Evolutionary conservation across 2,329 filamentous ascomycete species (phyloP).

Genomic region (Claviceps cyperi): DNA sequence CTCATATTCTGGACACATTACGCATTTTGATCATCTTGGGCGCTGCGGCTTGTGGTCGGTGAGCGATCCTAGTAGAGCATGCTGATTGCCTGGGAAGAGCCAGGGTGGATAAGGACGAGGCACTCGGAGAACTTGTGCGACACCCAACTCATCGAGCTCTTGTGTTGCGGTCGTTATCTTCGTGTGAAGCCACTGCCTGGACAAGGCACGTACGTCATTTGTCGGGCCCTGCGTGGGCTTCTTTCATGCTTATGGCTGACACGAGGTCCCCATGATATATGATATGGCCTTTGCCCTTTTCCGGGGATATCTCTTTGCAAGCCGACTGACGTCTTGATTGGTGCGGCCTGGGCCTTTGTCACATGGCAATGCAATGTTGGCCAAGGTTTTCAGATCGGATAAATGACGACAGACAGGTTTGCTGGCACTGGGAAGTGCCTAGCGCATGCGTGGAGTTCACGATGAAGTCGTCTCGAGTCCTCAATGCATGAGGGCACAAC

Average conservation of each 20-base stretch:
- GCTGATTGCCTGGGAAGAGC: background rate
- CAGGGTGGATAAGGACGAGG: background rate
- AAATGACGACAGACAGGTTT: background rate
- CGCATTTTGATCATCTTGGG: too few species aligned
- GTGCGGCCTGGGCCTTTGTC: background rate
- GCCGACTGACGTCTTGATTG: background rate
- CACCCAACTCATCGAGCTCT: too few species aligned
- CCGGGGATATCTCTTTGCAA: background rate
- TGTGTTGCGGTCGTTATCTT: background rate
- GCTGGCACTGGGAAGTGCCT: background rate
- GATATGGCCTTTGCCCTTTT: background rate
- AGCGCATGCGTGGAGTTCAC: too few species aligned
- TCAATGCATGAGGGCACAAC: background rate
- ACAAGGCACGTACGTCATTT: conserved; percentile 2
- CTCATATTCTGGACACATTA: too few species aligned
- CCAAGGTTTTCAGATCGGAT: too few species aligned
- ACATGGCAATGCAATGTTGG: too few species aligned
- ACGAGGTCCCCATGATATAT: background rate
- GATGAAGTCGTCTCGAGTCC: background rate
- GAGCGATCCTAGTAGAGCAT: too few species aligned
- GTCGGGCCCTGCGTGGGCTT: background rate
- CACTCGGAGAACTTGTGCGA: too few species aligned
- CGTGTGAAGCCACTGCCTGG: background rate
- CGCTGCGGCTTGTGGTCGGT: too few species aligned
- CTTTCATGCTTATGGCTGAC: background rate